phyloP scores from a whole-genome alignment of 2,329 filamentous ascomycete species.

The Aspergillus fijiensis region DNA sequence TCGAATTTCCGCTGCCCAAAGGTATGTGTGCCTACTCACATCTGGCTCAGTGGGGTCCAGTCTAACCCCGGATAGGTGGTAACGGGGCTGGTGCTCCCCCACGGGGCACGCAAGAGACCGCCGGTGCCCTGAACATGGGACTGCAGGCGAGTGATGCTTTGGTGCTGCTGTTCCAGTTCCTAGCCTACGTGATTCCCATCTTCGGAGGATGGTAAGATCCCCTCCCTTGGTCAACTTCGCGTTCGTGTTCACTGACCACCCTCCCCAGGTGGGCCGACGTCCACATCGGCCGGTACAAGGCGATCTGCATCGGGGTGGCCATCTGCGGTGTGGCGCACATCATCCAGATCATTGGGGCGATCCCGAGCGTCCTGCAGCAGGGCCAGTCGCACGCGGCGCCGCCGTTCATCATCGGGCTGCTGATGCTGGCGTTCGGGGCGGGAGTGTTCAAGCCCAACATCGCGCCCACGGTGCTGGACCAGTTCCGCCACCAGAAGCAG shows the following conservation, averaged over 20 bases:
- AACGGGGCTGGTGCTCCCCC: conserved; percentile 41
- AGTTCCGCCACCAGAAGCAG: conserved; percentile 39
- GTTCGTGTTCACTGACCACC: not conserved
- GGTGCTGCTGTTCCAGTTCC: conserved; percentile 50
- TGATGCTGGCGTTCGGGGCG: conserved; percentile 41
- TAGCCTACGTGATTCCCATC: conserved; percentile 60
- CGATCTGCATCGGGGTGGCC: conserved; percentile 40
- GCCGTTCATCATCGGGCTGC: conserved; percentile 42
- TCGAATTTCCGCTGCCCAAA: conserved; percentile 59
- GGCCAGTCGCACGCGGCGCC: conserved; percentile 33
- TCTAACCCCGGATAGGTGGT: conserved; percentile 27
- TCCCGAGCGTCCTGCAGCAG: conserved; percentile 43
- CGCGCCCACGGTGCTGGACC: conserved; percentile 47
- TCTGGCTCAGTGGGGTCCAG: too few species aligned
- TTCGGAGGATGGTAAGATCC: conserved; percentile 31
- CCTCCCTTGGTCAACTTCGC: not conserved
- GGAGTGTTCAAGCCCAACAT: conserved; percentile 45
- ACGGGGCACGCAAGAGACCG: conserved; percentile 44
- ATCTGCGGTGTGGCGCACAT: conserved; percentile 41
- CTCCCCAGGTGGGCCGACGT: conserved; percentile 25
- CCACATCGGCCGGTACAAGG: conserved; percentile 28
- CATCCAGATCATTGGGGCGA: conserved; percentile 34
- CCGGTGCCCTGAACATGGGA: conserved; percentile 62
- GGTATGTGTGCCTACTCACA: conserved; percentile 25
- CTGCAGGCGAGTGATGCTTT: conserved; percentile 54